Evolutionary conservation across 768 basidiomycete genomes (phyloP), one percentile per base, ranked within the genome.

Genomic region (Trametes sanguinea): DNA sequence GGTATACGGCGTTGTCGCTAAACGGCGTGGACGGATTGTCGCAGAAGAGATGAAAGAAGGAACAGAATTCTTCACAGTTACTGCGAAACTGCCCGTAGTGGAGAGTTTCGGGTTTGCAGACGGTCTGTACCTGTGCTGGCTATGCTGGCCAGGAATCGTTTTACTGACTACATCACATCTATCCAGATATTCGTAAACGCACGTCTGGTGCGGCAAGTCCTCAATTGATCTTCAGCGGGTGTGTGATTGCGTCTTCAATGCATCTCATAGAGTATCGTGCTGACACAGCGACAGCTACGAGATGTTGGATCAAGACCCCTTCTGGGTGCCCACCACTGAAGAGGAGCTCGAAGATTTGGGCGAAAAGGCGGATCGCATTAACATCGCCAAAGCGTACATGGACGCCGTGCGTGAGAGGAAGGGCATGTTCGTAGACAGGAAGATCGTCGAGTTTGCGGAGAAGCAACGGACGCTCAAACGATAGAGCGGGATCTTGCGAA

Each of bases 41-140:
- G 90, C 95, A 13, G 97, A 98, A 71, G 97, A 98, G 73, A 96
- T 98, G 95, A 98, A 95, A 72, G 95, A 98, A 72, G 95, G 97
- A 0, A 97, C 95, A 0, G 83, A 90, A 1, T 95, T 97, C 76
- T 97, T 99, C 77, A 94, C 88, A 9, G 88, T 99, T 22, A 85
- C 88, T 6, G 92, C 97, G 0, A 77, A 97, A 63, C 76, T 99
- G 17, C 97, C 97, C 2, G 95, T 98, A 6, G 92, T 97, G 10
- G 97, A 98, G 75, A 94, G 92, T 75, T 99, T 98, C 72, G 95
- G 96, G 0, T 98, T 99, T 73, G 92, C 95, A 29, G 94, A 95
- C 75, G 96, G 96, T n/a, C n/a, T n/a, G n/a, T n/a, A n/a, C n/a
- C n/a, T n/a, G n/a, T n/a, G n/a, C n/a, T n/a, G n/a, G n/a, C n/a